These are phyloP conservation scores for Saturnispora serradocipensis DNA, from an alignment of 805 yeast genomes.

Conservation along the genomic window DNA sequence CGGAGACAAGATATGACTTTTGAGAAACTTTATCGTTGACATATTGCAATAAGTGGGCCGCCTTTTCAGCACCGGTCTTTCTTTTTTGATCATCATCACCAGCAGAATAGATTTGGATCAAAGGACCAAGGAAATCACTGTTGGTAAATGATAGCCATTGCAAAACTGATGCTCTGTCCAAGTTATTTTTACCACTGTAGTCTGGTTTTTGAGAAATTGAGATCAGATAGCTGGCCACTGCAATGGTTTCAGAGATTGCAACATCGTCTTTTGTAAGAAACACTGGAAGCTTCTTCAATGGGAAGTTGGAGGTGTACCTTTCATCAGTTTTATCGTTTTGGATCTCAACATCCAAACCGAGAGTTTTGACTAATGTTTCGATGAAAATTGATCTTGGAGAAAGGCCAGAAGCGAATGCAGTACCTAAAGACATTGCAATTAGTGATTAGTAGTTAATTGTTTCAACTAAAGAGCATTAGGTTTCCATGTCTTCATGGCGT, in stretches of 20 bases:
- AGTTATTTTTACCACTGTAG: slow-evolving; percentile 45
- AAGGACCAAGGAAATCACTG: slow-evolving; percentile 45
- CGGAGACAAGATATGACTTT: neutral
- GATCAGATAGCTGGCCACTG: slow-evolving; percentile 40
- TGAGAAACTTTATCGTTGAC: slow-evolving; percentile 2
- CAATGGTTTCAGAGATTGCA: slow-evolving; percentile 57
- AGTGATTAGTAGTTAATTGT: neutral
- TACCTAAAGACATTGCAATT: slow-evolving; percentile 17
- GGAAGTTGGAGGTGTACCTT: slow-evolving; percentile 44
- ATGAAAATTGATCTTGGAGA: slow-evolving; percentile 29
- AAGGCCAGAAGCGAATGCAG: slow-evolving; percentile 10
- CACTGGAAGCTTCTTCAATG: slow-evolving; percentile 54
- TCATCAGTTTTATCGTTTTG: slow-evolving; percentile 29
- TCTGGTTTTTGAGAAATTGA: slow-evolving; percentile 32
- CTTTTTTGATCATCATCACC: slow-evolving; percentile 2
- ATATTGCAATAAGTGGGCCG: neutral
- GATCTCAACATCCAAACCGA: slow-evolving; percentile 45
- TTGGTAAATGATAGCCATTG: slow-evolving; percentile 72
- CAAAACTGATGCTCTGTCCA: slow-evolving; percentile 54
- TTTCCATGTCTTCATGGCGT: neutral
- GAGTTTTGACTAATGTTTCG: slow-evolving; percentile 42
- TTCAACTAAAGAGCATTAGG: neutral
- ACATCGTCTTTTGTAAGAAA: slow-evolving; percentile 55
- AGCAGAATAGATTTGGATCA: slow-evolving; percentile 10
- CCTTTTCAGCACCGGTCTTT: neutral